Evolutionary conservation across 1,284 basidiomycete genomes (phyloP), one percentile per base, ranked within the genome.

Genomic region (Ganoderma sp.): DNA sequence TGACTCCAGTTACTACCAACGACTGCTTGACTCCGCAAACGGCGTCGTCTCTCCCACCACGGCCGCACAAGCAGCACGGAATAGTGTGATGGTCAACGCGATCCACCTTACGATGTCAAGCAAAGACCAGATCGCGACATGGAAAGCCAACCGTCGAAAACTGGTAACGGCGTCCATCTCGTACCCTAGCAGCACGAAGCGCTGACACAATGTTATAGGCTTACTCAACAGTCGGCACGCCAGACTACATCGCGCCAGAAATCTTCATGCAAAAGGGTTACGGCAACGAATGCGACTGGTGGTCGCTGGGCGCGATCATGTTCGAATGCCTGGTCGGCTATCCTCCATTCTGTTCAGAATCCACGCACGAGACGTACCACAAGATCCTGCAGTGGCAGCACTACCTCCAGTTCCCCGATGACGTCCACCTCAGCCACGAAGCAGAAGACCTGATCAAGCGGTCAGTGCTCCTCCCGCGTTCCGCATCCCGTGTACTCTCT

Each of bases 241-340:
- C 98, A 0, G 97, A 99, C 81, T 99, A 99, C 85, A 99, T 99
- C 75, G 97, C 98, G 0, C 97, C 97, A 1, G 97, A 99, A 78
- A 98, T 99, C 78, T 99, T 99, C 86, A 82, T 97, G 78, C 93
- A 98, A 83, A 94, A 98, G 78, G 97, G 97, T 2, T 99, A 99
- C 75, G 96, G 96, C 64, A 97, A 98, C 80, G 97, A 98, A 81
- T 98, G 96, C 78, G 97, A 98, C 80, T 98, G 96, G 96, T 98
- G 96, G 96, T 96, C 94, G 48, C 82, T 97, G 61, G 95, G 97
- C 14, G 96, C 97, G 4, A 99, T 99, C 81, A 98, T 98, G 92
- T 99, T 97, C 78, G 97, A 99, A 81, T 99, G 97, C 81, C 86
- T 99, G 32, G 96, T 98, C 74, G 97, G 95, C 71, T 98, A 97